Evolutionary conservation across 768 basidiomycete species (phyloP).

Genomic region (Mycena filopes): DNA sequence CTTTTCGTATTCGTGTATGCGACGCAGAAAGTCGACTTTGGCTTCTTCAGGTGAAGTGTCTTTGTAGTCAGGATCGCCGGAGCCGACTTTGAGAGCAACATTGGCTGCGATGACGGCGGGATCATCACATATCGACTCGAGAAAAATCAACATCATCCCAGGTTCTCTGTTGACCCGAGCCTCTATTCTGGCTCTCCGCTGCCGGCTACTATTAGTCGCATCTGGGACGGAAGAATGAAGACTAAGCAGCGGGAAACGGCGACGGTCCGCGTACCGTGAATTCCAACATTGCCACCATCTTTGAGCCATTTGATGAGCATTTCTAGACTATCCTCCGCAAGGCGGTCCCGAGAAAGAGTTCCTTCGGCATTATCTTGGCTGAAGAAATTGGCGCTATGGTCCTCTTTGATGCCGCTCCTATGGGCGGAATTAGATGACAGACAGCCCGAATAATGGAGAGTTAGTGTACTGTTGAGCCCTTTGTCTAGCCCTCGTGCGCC

Average conservation of each 20-base stretch:
- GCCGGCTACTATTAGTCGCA: slow-evolving; percentile 92
- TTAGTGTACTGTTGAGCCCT: slow-evolving; percentile 74
- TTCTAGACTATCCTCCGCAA: slow-evolving; percentile 93
- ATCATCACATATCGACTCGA: slow-evolving; percentile 96
- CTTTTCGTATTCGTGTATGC: slow-evolving; percentile 93
- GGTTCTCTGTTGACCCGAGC: slow-evolving; percentile 87
- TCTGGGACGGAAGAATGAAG: slow-evolving; percentile 58
- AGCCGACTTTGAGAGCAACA: slow-evolving; percentile 93
- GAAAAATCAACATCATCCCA: slow-evolving; percentile 88
- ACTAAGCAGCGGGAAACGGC: not conserved
- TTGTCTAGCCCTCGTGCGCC: slow-evolving; percentile 86
- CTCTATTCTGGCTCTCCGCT: slow-evolving; percentile 84
- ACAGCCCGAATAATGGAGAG: slow-evolving; percentile 7
- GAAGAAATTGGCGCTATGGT: slow-evolving; percentile 93
- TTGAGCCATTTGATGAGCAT: slow-evolving; percentile 96
- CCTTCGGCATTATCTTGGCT: slow-evolving; percentile 86
- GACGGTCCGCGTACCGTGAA: slow-evolving; percentile 75
- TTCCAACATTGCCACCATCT: slow-evolving; percentile 95
- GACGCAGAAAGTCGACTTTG: slow-evolving; percentile 87
- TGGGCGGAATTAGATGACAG: slow-evolving; percentile 1
- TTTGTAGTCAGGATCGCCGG: slow-evolving; percentile 98
- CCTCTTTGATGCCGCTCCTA: slow-evolving; percentile 87
- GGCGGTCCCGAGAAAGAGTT: slow-evolving; percentile 77
- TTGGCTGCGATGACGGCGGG: slow-evolving; percentile 95
- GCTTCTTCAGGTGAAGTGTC: slow-evolving; percentile 87